These are phyloP conservation scores for Neurospora sp. DNA, from an alignment of 495 filamentous ascomycete species.

Conservation along the genomic window DNA sequence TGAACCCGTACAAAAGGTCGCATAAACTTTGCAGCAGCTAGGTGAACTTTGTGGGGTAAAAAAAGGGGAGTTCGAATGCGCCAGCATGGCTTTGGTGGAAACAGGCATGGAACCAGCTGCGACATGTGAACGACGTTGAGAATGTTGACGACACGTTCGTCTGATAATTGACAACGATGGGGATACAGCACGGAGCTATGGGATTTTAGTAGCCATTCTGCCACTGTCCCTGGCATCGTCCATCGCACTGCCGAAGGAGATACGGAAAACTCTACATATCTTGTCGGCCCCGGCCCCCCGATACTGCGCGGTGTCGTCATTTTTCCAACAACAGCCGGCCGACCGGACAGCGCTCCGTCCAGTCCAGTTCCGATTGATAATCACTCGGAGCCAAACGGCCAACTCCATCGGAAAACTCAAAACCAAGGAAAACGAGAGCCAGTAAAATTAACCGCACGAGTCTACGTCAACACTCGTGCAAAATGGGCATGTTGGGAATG, in stretches of 20 bases:
- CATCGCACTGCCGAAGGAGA: not conserved
- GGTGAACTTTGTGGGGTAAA: not conserved
- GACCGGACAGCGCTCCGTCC: not conserved
- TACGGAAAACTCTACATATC: not conserved
- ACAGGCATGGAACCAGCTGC: not conserved
- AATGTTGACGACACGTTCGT: not conserved
- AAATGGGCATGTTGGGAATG: not conserved
- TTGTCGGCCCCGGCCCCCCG: not conserved
- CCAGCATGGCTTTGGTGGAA: not conserved
- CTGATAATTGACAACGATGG: not conserved
- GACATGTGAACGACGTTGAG: not conserved
- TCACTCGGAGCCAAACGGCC: not conserved
- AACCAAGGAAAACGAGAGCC: not conserved
- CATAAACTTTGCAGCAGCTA: not conserved
- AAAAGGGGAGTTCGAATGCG: not conserved
- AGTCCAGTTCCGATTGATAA: not conserved
- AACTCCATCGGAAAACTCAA: not conserved
- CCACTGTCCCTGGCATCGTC: not conserved
- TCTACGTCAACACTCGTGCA: not conserved
- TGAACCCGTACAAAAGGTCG: not conserved
- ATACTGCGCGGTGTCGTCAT: not conserved
- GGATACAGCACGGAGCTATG: not conserved
- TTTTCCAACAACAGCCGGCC: not conserved
- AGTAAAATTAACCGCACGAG: not conserved
- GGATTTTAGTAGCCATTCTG: not conserved